A percentile compares a stretch with the other conserved stretches of the same genome.
Evolutionary conservation across 352 stramenopile genomes (phyloP).

Genomic region (Aphanomyces cochlioides): DNA sequence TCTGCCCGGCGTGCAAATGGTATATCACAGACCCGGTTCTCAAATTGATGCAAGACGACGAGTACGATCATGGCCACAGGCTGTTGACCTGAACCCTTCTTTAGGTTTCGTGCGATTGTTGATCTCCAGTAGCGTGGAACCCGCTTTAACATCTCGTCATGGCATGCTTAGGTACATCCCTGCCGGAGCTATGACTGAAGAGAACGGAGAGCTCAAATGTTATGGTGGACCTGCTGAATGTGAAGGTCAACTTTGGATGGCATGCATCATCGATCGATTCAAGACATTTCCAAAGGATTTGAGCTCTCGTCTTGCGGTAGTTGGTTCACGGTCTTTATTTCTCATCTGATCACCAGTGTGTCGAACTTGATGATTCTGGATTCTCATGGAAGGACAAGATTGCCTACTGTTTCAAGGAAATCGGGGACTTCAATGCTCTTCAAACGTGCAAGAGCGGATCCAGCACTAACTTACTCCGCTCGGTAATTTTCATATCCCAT

Average conservation of each 20-base stretch:
- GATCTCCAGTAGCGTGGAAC: constrained; percentile 47
- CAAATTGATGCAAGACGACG: constrained; percentile 59
- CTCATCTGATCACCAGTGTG: constrained; percentile 42
- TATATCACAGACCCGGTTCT: constrained; percentile 68
- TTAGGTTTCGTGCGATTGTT: constrained; percentile 65
- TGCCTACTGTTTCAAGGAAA: constrained; percentile 56
- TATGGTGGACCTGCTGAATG: constrained; percentile 65
- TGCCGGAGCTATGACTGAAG: constrained; percentile 63
- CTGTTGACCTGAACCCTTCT: neutral
- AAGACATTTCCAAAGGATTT: constrained; percentile 71
- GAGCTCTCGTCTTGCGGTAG: constrained; percentile 63
- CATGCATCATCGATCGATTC: constrained; percentile 71
- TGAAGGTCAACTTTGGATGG: constrained; percentile 65
- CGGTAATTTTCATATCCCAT: constrained; percentile 32
- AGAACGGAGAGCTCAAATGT: constrained; percentile 56
- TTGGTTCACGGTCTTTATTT: constrained; percentile 19
- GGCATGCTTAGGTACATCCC: constrained; percentile 50
- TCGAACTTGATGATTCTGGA: constrained; percentile 72
- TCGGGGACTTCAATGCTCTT: constrained; percentile 49
- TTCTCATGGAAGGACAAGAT: constrained; percentile 65
- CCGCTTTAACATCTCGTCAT: neutral
- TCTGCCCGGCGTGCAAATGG: constrained; percentile 80
- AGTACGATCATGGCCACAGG: constrained; percentile 36
- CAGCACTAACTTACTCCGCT: constrained; percentile 49
- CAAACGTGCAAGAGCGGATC: constrained; percentile 60